Base-by-base conservation (phyloP, 2,329 filamentous ascomycete species). In the Colletotrichum spaethianum region DNA sequence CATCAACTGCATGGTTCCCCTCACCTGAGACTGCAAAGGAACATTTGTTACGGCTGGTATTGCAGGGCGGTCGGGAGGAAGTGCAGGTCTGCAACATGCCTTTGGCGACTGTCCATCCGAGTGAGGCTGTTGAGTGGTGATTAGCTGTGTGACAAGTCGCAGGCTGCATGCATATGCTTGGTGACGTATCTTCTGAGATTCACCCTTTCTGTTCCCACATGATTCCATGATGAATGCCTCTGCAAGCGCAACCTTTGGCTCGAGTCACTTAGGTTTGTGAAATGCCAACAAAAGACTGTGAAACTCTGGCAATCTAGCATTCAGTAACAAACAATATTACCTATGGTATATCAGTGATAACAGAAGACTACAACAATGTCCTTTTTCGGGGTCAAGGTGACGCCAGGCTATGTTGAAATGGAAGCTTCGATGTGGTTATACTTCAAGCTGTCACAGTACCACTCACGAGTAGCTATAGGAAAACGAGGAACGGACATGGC, bases 141-240 rank as follows among this genome's bases (percentile, higher is more conserved):
- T 57, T 59, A n/a, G 64, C 57, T 57, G 64, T 61, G 63, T 68
- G 64, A 68, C 64, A 23, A 68, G 14, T 59, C 69, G 26, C 33
- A 53, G 50, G 57, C 38, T 28, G 36, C 69, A 53, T 72, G 69
- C 69, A 63, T 68, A 72, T 72, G 64, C 36, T 40, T 14, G 57
- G 52, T 72, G 69, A 72, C 69, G 69, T 68, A 68, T 53, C 62
- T 42, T 46, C 23, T 20, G 16, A 28, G 16, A 28, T 11, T 20
- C 11, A 4, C 40, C 60, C 44, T 23, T 52, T 63, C 4, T 33
- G n/a, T 50, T 31, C 8, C 28, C 28, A 7, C 28, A 1, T 20
- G 2, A 5, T 31, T 53, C 14, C 28, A 11, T 20, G 16, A 31
- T 33, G 26, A 28, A 31, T 9, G 16, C 16, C 28, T 53, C 3